phyloP scores from a whole-genome alignment of 2,329 filamentous ascomycete species.

The Arthrobotrys entomopaga region DNA sequence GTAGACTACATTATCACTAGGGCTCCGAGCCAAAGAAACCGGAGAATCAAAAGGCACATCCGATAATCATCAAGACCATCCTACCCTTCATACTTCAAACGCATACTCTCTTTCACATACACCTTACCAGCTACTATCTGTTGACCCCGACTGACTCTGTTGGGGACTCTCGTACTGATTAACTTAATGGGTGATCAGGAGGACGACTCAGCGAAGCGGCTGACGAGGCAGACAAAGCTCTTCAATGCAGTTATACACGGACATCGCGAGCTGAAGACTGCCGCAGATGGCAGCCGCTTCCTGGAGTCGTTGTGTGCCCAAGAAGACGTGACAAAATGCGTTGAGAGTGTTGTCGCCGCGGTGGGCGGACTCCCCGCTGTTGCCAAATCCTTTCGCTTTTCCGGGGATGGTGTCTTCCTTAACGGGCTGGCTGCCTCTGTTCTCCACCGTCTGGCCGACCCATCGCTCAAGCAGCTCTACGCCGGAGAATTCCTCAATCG shows the following conservation, averaged over 20 bases:
- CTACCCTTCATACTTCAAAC: constrained; percentile 18
- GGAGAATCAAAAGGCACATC: constrained; percentile 12
- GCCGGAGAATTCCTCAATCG: constrained; percentile 66
- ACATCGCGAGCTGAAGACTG: constrained; percentile 61
- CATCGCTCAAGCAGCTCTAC: constrained; percentile 65
- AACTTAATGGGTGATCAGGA: constrained; percentile 37
- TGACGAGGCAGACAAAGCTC: constrained; percentile 61
- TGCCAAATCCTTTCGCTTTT: constrained; percentile 63
- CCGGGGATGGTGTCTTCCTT: constrained; percentile 64
- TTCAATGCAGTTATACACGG: constrained; percentile 63
- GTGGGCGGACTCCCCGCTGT: constrained; percentile 61
- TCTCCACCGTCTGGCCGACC: constrained; percentile 63
- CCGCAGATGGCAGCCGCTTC: constrained; percentile 64
- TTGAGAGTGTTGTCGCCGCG: constrained; percentile 63
- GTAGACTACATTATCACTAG: no score
- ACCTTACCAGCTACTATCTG: constrained; percentile 20
- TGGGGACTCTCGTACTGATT: constrained; percentile 16
- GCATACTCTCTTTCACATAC: constrained; percentile 23
- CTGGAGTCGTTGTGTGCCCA: constrained; percentile 66
- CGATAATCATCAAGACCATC: constrained; percentile 24
- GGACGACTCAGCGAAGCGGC: constrained; percentile 38
- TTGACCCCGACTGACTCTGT: constrained; percentile 20
- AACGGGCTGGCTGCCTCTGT: constrained; percentile 61
- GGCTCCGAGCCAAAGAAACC: not conserved
- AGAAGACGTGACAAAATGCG: constrained; percentile 62